Evolutionary conservation across 2,329 filamentous ascomycete species (phyloP), one percentile per base, ranked within the genome.

Genomic region (Cadophora malorum): DNA sequence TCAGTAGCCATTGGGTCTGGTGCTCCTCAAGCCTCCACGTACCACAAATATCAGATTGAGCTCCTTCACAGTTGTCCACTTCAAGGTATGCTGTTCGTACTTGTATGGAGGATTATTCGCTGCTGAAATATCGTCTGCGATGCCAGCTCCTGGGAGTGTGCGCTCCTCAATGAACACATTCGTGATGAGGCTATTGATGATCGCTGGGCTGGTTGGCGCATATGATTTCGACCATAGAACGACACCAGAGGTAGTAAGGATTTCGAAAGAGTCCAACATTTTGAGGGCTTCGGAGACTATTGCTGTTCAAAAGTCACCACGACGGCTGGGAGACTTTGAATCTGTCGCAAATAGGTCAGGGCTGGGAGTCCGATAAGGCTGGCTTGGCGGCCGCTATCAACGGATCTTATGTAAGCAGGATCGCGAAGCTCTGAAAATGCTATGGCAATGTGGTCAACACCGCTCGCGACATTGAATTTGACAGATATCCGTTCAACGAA

Each of bases 131-230:
- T 89, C 86, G 72, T 88, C 87, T 63, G 88, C 84, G 65, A 87
- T 83, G 64, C 86, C 84, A 62, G 84, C 84, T 38, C 81, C 81
- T 21, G 83, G 80, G 67, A 88, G 85, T 69, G 87, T 86, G 79
- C 92, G 94, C 83, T 97, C 95, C 81, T 99, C 96, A 77, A 99
- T 97, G 79, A 99, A 97, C 78, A 97, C 93, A 80, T 98, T 94
- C 79, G 90, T 90, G 81, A 99, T 97, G 80, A 99, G 90, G 83
- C 88, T 91, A 84, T 99, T 97, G 83, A 99, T 90, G 72, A 97
- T 85, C 74, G 91, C 89, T 53, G 92, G 87, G 78, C 89, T 94
- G 77, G 97, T 89, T 1, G 91, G 86, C 65, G 90, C 89, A 79
- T 95, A 97, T 31, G 89, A 91, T 78, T 92, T 91, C 70, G 95